Percentiles rank a stretch among this genome's conserved stretches.
Evolutionary conservation across 2,329 filamentous ascomycete species (phyloP).

Genomic region (Paracoccidioides lutzii): DNA sequence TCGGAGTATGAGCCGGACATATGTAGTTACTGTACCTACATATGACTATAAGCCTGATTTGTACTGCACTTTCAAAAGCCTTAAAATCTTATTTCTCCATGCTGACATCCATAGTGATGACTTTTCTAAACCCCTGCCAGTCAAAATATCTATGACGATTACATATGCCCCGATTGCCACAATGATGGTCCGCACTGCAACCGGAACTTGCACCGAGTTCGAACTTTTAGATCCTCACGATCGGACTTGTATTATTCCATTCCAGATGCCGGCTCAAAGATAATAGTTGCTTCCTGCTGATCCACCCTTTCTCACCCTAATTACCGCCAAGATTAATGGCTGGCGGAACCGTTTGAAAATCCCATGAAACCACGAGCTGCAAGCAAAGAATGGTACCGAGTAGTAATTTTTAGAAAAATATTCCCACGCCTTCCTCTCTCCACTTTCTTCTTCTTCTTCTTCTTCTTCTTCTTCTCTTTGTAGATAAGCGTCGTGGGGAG

Average conservation of each 20-base stretch:
- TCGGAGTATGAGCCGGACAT: neutral
- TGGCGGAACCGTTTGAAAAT: slow-evolving; percentile 1
- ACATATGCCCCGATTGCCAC: neutral
- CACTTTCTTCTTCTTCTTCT: neutral
- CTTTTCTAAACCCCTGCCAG: too few species aligned
- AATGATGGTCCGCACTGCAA: neutral
- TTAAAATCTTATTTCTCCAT: too few species aligned
- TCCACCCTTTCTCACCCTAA: neutral
- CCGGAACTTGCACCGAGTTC: neutral
- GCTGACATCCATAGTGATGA: too few species aligned
- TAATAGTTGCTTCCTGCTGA: neutral
- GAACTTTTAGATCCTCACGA: neutral
- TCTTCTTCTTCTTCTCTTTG: neutral
- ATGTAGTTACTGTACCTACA: neutral
- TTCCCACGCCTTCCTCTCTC: neutral
- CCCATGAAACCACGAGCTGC: neutral
- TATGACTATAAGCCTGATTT: too few species aligned
- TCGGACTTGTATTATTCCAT: neutral
- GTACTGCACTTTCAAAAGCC: too few species aligned
- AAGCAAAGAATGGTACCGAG: neutral
- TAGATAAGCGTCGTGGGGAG: too few species aligned
- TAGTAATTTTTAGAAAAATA: too few species aligned
- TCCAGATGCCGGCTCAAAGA: too few species aligned
- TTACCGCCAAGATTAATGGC: neutral
- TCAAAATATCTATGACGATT: neutral